These are phyloP conservation scores for Austroboletus novae-zelandiae DNA, from an alignment of 1,284 basidiomycete genomes.

Conservation along the genomic window DNA sequence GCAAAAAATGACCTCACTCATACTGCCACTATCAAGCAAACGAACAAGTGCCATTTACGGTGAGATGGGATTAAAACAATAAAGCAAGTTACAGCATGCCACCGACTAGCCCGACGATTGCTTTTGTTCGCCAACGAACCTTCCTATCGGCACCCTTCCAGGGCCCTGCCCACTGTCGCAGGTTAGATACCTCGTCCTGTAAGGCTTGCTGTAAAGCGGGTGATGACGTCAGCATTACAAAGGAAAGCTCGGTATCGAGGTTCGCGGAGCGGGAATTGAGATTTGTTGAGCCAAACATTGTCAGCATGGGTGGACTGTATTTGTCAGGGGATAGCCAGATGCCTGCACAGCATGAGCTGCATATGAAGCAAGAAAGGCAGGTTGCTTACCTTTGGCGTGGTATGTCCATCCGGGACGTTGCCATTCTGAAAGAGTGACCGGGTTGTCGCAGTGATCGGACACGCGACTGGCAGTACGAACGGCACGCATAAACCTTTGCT, in stretches of 20 bases:
- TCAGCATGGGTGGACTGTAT: conserved; percentile 60
- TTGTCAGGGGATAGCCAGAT: conserved; percentile 78
- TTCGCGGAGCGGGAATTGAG: conserved; percentile 89
- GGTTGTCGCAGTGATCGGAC: conserved; percentile 41
- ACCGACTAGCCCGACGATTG: conserved; percentile 61
- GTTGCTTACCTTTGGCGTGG: conserved; percentile 84
- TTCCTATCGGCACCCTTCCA: conserved; percentile 65
- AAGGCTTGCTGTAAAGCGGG: conserved; percentile 39
- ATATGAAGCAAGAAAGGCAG: neutral
- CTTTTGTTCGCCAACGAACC: conserved; percentile 69
- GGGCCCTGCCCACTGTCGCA: conserved; percentile 45
- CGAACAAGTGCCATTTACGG: neutral
- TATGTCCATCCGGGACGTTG: conserved; percentile 93
- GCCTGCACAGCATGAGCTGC: conserved; percentile 45
- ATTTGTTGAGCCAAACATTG: conserved; percentile 95
- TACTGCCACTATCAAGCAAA: neutral
- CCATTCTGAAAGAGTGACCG: conserved; percentile 86
- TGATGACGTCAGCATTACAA: conserved; percentile 75
- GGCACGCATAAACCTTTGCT: conserved; percentile 79
- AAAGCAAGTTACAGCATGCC: conserved; percentile 51
- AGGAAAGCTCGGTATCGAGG: conserved; percentile 91
- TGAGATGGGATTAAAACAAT: conserved; percentile 12
- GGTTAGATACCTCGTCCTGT: conserved; percentile 43
- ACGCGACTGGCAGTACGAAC: conserved; percentile 51
- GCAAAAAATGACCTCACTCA: neutral